These are phyloP conservation scores for Yamadazyma diospyri DNA, from an alignment of 1,139 yeast genomes.

Conservation along the genomic window DNA sequence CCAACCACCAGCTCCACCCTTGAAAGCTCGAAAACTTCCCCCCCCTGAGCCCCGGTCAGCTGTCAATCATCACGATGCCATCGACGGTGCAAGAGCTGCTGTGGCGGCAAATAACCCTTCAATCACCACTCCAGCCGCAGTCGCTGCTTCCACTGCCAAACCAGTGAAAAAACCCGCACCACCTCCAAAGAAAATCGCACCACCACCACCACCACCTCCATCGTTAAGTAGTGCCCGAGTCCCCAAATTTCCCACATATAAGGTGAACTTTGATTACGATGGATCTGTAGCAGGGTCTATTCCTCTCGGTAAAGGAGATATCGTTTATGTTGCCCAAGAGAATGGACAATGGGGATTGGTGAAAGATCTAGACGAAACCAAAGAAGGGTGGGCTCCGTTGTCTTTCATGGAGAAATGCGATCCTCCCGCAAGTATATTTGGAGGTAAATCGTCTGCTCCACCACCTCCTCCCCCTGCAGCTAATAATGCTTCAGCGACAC, in stretches of 20 bases:
- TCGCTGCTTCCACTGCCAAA: conserved; percentile 11
- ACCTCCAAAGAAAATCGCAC: conserved; percentile 29
- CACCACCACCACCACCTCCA: conserved; percentile 50
- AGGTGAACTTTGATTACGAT: conserved; percentile 84
- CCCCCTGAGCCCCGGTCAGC: conserved; percentile 8
- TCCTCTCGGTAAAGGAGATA: conserved; percentile 71
- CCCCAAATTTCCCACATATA: conserved; percentile 74
- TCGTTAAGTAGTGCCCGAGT: conserved; percentile 52
- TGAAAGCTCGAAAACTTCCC: conserved; percentile 9
- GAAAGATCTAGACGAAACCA: conserved; percentile 65
- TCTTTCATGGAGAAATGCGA: conserved; percentile 74
- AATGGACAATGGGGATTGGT: conserved; percentile 92
- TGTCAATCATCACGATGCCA: conserved; percentile 3
- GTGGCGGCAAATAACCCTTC: conserved; percentile 11
- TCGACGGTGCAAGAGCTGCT: conserved; percentile 5
- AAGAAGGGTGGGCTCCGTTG: conserved; percentile 97
- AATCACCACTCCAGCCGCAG: conserved; percentile 2
- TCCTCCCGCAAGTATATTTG: conserved; percentile 33
- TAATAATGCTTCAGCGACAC: conserved; percentile 1
- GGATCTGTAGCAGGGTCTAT: conserved; percentile 83
- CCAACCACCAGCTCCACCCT: conserved; percentile 15
- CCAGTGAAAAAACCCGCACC: conserved; percentile 35
- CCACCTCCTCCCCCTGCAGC: conserved; percentile 19
- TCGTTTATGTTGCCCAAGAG: conserved; percentile 67
- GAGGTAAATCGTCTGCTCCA: conserved; percentile 31